Evolutionary conservation across 2,329 filamentous ascomycete species (phyloP).

Genomic region (Ophiostoma fasciatum): DNA sequence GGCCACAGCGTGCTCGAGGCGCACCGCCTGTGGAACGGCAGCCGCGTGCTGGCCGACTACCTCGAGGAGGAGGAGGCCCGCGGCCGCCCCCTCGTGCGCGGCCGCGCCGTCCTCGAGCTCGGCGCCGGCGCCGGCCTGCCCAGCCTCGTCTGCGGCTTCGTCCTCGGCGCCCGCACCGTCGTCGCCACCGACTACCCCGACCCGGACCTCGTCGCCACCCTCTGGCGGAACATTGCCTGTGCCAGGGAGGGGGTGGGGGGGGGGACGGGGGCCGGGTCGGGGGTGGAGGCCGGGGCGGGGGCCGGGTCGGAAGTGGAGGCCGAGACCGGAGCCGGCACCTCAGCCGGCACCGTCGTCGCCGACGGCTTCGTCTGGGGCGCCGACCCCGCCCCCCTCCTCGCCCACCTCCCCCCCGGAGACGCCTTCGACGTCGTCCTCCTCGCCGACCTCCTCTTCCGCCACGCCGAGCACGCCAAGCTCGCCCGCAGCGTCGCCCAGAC

Average conservation of each 20-base stretch:
- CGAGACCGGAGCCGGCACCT: no score
- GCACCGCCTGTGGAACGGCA: slow-evolving; percentile 83
- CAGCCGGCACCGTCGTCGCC: slow-evolving; percentile 25
- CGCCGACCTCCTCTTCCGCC: slow-evolving; percentile 82
- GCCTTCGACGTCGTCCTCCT: slow-evolving; percentile 70
- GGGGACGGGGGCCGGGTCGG: background rate
- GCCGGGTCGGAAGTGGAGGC: no score
- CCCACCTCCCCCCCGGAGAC: slow-evolving; percentile 29
- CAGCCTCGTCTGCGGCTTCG: slow-evolving; percentile 57
- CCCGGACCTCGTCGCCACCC: slow-evolving; percentile 63
- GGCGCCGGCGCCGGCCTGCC: slow-evolving; percentile 80
- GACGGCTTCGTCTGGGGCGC: slow-evolving; percentile 78
- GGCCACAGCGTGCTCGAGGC: slow-evolving; percentile 81
- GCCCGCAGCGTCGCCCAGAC: slow-evolving; percentile 56
- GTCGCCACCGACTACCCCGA: slow-evolving; percentile 88
- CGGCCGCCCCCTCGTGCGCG: slow-evolving; percentile 31
- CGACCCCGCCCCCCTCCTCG: slow-evolving; percentile 41
- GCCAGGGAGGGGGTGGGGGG: no score
- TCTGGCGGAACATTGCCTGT: slow-evolving; percentile 64
- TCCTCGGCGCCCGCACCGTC: slow-evolving; percentile 51
- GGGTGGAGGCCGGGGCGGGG: no score
- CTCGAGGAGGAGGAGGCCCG: slow-evolving; percentile 40
- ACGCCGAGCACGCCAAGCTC: slow-evolving; percentile 71
- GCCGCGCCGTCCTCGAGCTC: slow-evolving; percentile 67
- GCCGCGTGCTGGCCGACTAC: slow-evolving; percentile 61